Evolutionary conservation across 2,329 filamentous ascomycete species (phyloP), one percentile per base, ranked within the genome.

Genomic region (Penicillium concentricum): DNA sequence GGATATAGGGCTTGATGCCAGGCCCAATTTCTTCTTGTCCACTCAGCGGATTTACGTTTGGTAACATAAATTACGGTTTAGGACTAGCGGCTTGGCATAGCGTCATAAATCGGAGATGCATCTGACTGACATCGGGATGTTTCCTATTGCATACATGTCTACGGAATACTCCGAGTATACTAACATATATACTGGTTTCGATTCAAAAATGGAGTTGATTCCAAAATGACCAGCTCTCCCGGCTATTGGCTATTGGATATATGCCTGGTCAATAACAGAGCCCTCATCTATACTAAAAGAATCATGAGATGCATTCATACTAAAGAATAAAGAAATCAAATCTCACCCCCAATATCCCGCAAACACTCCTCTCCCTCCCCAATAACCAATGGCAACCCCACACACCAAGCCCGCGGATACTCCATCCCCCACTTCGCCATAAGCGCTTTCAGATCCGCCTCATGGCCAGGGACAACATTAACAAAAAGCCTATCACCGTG

Each of bases 401-500:
- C 56, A 56, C 61, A 67, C 65, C 65, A 66, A 52, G 65, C 65
- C 37, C 65, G 34, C 13, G 65, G 65, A 54, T 59, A 67, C 47
- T 65, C 64, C 64, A 74, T 68, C 32, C 71, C 72, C 67, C 68
- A 74, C 45, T 65, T 66, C 16, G 24, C 57, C 69, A 72, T 71
- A 51, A 74, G 49, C 16, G 32, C 53, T 41, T 51, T 63, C 51
- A 75, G 56, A 51, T 73, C 71, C 10, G 51, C 57, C 58, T 72
- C 68, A 30, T 60, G 61, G 3, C 72, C 72, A 12, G 73, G 72
- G n/a, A 74, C 67, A 49, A 74, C 60, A 56, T 74, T 74, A 8
- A 74, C 67, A 60, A 75, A 75, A 2, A 75, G 61, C 4, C 73
- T 65, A 56, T 74, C 71, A 15, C 55, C 61, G 47, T 64, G 58